Evolutionary conservation across 768 basidiomycete species (phyloP).

Genomic region (Suillus subaureus): DNA sequence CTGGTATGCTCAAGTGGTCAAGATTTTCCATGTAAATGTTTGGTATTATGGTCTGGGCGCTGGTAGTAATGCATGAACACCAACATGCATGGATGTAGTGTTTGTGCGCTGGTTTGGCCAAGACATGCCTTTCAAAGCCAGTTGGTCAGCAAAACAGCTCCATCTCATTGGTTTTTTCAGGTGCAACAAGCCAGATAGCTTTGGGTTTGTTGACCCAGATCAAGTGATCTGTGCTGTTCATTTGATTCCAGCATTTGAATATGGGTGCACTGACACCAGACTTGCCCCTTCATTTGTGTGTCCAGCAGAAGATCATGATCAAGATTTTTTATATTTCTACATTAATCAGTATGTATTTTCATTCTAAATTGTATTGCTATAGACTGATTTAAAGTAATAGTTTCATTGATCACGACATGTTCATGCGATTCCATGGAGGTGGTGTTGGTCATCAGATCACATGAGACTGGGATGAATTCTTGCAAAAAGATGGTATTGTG

Average conservation of each 20-base stretch:
- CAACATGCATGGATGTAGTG: conserved; percentile 15
- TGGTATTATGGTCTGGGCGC: neutral
- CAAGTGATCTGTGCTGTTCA: neutral
- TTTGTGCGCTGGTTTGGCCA: conserved; percentile 43
- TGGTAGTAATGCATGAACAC: neutral
- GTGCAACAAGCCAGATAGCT: conserved; percentile 27
- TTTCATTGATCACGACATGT: no score
- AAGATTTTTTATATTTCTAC: conserved; percentile 25
- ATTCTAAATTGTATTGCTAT: neutral
- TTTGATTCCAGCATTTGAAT: neutral
- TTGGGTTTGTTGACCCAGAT: conserved; percentile 49
- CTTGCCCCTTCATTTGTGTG: neutral
- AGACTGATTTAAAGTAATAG: no score
- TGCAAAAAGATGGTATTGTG: no score
- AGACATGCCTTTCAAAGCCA: conserved; percentile 31
- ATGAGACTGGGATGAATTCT: no score
- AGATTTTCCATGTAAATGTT: neutral
- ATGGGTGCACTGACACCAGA: conserved; percentile 20
- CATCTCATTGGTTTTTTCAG: conserved; percentile 30
- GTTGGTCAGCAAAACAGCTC: conserved; percentile 24
- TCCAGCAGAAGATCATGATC: neutral
- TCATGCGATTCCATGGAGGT: no score
- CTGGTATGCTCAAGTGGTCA: neutral
- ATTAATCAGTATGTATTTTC: conserved; percentile 30
- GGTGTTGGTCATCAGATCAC: no score